phyloP scores from a whole-genome alignment of 495 filamentous ascomycete species.

The Hypoxylon intermedium region DNA sequence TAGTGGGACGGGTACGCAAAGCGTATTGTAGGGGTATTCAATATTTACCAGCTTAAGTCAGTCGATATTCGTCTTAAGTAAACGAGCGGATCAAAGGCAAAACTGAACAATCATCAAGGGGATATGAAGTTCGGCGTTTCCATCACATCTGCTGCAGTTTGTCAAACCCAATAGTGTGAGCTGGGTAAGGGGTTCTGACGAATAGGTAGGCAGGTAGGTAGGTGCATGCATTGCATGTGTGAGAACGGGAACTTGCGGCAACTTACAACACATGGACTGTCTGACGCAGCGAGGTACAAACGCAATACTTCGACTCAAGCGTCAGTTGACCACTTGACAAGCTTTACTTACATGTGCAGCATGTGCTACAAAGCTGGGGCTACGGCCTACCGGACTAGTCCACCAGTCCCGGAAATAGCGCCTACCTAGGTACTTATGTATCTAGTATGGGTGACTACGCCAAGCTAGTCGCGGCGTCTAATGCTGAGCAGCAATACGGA shows the following conservation, averaged over 20 bases:
- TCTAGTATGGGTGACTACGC: too few relatives aligned
- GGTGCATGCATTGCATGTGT: constrained; percentile 11
- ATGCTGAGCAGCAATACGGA: neutral
- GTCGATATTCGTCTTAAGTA: too few relatives aligned
- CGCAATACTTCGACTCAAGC: neutral
- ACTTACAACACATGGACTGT: constrained; percentile 17
- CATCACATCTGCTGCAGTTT: constrained; percentile 3
- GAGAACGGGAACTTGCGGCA: constrained; percentile 30
- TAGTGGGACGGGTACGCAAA: constrained; percentile 2
- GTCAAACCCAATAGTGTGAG: neutral
- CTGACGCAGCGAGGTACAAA: constrained; percentile 3
- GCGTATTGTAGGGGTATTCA: constrained; percentile 8
- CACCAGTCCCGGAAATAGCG: too few relatives aligned
- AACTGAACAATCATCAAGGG: neutral
- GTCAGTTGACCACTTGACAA: too few relatives aligned
- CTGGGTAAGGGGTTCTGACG: constrained; percentile 16
- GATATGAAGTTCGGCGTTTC: neutral
- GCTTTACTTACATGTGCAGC: too few relatives aligned
- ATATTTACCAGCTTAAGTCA: constrained; percentile 6
- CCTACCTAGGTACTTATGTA: too few relatives aligned
- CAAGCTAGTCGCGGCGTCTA: neutral
- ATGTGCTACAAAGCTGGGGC: too few relatives aligned
- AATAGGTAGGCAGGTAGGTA: too few relatives aligned
- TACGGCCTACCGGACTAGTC: too few relatives aligned
- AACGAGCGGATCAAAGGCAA: too few relatives aligned